A percentile compares a stretch with the other conserved stretches of the same genome.
phyloP scores from a whole-genome alignment of 495 filamentous ascomycete genomes.

The Cercophora scortea region DNA sequence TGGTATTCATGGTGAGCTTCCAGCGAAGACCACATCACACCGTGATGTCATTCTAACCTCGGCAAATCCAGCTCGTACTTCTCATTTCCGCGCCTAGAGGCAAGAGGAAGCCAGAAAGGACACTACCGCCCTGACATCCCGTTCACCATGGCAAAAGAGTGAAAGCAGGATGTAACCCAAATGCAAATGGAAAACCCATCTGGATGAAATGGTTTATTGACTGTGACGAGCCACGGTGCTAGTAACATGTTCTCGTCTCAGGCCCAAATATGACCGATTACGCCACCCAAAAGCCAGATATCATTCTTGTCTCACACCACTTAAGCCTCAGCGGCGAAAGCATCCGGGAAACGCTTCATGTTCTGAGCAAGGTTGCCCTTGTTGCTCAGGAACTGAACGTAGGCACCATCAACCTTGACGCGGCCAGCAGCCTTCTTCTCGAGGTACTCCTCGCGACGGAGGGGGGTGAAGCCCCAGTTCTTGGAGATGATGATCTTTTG shows the following conservation, averaged over 20 bases:
- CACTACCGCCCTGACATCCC: too few species aligned
- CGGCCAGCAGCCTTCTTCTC: conserved; percentile 82
- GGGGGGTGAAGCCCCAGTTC: conserved; percentile 99
- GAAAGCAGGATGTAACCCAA: neutral
- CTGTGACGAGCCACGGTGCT: conserved; percentile 17
- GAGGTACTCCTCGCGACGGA: conserved; percentile 94
- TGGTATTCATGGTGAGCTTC: too few species aligned
- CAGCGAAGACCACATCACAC: too few species aligned
- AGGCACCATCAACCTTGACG: conserved; percentile 93
- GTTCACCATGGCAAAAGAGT: too few species aligned
- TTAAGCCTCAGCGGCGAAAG: conserved; percentile 54
- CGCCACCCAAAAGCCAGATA: conserved; percentile 26
- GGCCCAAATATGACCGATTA: conserved; percentile 25
- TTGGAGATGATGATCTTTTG: conserved; percentile 99
- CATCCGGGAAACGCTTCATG: conserved; percentile 86
- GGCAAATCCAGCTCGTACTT: too few species aligned
- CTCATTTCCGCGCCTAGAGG: too few species aligned
- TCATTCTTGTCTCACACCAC: conserved; percentile 24
- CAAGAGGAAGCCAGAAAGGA: too few species aligned
- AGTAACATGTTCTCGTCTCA: conserved; percentile 24
- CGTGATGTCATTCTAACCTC: too few species aligned
- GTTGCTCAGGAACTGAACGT: conserved; percentile 95
- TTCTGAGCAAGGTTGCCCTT: conserved; percentile 78
- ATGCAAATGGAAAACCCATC: conserved; percentile 7
- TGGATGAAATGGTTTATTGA: conserved; percentile 24